Evolutionary conservation across 2,329 filamentous ascomycete genomes (phyloP).

Genomic region (Boeremia exigua): DNA sequence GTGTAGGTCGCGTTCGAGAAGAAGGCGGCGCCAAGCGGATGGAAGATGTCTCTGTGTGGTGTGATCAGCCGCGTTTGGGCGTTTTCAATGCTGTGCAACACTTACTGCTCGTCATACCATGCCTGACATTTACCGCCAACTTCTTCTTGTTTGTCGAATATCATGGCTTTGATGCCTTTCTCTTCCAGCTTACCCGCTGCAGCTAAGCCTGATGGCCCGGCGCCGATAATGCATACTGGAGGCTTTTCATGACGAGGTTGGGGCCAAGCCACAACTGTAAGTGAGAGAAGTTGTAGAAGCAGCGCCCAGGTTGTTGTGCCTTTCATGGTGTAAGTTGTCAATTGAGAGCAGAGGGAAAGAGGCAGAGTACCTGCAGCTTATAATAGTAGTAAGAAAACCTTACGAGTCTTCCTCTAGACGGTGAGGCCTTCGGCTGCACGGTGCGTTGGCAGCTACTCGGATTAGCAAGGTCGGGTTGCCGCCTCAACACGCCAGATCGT

Average conservation of each 20-base stretch:
- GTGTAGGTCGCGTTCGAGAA: slow-evolving; percentile 47
- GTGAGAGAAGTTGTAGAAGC: slow-evolving; percentile 29
- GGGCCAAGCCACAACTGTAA: slow-evolving; percentile 37
- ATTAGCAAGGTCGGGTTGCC: slow-evolving; percentile 31
- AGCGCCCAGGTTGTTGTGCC: slow-evolving; percentile 31
- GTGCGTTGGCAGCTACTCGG: slow-evolving; percentile 44
- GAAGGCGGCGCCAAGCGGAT: slow-evolving; percentile 48
- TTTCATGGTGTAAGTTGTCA: slow-evolving; percentile 24
- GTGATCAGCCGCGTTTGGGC: slow-evolving; percentile 42
- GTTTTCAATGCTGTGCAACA: slow-evolving; percentile 33
- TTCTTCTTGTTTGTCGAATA: slow-evolving; percentile 46
- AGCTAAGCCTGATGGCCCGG: slow-evolving; percentile 46
- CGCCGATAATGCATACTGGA: slow-evolving; percentile 48
- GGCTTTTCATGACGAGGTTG: slow-evolving; percentile 28
- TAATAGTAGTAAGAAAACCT: slow-evolving; percentile 26
- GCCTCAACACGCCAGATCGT: slow-evolving; percentile 35
- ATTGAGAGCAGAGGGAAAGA: slow-evolving; percentile 23
- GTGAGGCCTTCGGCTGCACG: slow-evolving; percentile 38
- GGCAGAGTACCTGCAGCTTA: slow-evolving; percentile 35
- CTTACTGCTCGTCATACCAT: slow-evolving; percentile 48
- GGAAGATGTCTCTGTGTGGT: slow-evolving; percentile 45
- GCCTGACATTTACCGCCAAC: slow-evolving; percentile 48
- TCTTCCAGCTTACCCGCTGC: slow-evolving; percentile 41
- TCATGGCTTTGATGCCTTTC: slow-evolving; percentile 45
- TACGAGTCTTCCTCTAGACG: slow-evolving; percentile 19